A percentile compares a stretch with the other conserved stretches of the same genome.
These are phyloP conservation scores for Brasenia schreberi DNA, from an alignment of 164 flowering plant genomes.

Conservation along the genomic window DNA sequence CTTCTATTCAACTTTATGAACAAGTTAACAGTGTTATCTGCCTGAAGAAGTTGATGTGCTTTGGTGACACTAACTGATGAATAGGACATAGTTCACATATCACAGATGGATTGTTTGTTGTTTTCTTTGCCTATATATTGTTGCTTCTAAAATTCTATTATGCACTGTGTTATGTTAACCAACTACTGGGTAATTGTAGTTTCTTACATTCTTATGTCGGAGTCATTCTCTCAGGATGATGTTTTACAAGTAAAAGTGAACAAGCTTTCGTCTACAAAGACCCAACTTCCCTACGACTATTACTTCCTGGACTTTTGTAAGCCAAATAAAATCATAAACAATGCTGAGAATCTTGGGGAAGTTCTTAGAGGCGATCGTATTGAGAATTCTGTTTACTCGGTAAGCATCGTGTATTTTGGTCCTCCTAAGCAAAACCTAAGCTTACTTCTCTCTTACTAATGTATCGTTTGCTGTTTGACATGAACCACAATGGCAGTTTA, in stretches of 20 bases:
- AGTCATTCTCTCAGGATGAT: not conserved
- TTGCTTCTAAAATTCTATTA: too few species aligned
- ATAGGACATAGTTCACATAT: too few species aligned
- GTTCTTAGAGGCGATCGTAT: constrained; percentile 66
- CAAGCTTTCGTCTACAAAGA: not conserved
- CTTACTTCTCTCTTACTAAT: not conserved
- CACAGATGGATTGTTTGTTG: too few species aligned
- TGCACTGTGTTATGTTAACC: too few species aligned
- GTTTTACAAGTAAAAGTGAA: not conserved
- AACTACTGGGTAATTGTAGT: too few species aligned
- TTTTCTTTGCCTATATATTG: too few species aligned
- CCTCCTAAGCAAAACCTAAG: not conserved
- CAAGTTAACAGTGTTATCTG: too few species aligned
- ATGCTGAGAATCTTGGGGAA: constrained; percentile 32
- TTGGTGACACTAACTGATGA: too few species aligned
- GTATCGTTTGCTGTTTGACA: not conserved
- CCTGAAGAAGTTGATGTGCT: too few species aligned
- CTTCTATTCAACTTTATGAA: too few species aligned
- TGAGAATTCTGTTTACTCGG: constrained; percentile 13
- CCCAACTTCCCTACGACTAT: not conserved
- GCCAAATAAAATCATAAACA: not conserved
- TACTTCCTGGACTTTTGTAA: not conserved
- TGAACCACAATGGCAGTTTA: not conserved
- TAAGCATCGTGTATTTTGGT: not conserved
- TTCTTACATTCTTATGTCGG: too few species aligned